These are phyloP conservation scores for Parasitella parasitica DNA, from an alignment of 371 early-diverging fungal genomes.

Conservation along the genomic window DNA sequence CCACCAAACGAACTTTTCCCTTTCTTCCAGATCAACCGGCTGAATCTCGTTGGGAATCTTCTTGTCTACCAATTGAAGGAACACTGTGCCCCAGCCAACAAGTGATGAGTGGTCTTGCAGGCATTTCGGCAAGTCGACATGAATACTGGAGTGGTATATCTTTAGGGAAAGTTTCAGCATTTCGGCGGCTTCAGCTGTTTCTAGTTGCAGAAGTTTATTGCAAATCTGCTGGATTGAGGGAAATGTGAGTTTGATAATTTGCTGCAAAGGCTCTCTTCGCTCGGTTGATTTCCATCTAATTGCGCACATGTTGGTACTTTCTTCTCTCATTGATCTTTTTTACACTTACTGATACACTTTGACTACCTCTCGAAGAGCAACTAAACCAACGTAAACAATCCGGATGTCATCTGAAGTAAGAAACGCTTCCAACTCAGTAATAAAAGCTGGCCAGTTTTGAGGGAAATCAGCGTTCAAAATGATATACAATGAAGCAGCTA, in stretches of 20 bases:
- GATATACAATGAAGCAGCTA: conserved; percentile 66
- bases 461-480: conserved; percentile 77
- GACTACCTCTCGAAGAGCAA: conserved; percentile 77
- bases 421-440: conserved; percentile 59
- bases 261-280: conserved; percentile 61
- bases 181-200: conserved; percentile 75
- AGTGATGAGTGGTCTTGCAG: conserved; percentile 69
- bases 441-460: conserved; percentile 80
- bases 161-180: conserved; percentile 82
- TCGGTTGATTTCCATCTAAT: conserved; percentile 56
- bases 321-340: neutral
- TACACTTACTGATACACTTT: conserved; percentile 74
- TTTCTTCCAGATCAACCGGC: conserved; percentile 58
- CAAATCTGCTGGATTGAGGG: conserved; percentile 74
- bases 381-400: conserved; percentile 71
- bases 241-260: conserved; percentile 72
- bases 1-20: conserved; percentile 82
- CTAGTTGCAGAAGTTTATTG: conserved; percentile 50
- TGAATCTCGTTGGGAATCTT: conserved; percentile 52
- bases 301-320: neutral
- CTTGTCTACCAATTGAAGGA: conserved; percentile 76
- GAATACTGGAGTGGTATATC: conserved; percentile 73
- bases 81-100: conserved; percentile 84
- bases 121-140: conserved; percentile 65
- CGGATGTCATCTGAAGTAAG: conserved; percentile 67